Evolutionary conservation across 1,284 basidiomycete genomes (phyloP).

Genomic region (Coriolopsis trogii): DNA sequence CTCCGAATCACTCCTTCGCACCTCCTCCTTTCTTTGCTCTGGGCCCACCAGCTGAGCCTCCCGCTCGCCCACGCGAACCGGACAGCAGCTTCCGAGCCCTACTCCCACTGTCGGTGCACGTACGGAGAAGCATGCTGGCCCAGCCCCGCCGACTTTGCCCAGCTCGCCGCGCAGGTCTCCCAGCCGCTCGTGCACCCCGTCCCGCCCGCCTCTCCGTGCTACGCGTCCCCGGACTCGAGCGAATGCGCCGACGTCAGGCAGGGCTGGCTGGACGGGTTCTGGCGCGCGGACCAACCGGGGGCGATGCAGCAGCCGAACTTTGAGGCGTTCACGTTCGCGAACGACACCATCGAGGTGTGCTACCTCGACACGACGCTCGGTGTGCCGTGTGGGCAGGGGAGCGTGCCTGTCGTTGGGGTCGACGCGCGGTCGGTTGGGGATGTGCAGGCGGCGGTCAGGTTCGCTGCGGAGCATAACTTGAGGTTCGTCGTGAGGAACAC

Average conservation of each 20-base stretch:
- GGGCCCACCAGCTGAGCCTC: too few species aligned
- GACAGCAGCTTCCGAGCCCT: conserved; percentile 3
- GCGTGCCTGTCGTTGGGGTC: conserved; percentile 45
- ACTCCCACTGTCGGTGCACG: conserved; percentile 26
- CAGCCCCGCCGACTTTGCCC: conserved; percentile 33
- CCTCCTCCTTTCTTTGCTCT: not conserved
- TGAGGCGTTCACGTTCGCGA: conserved; percentile 41
- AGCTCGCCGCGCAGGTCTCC: conserved; percentile 38
- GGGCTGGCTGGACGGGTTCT: conserved; percentile 37
- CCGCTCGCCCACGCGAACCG: conserved; percentile 6
- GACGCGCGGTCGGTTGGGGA: conserved; percentile 41
- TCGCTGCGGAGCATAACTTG: conserved; percentile 42
- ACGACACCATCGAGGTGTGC: conserved; percentile 45
- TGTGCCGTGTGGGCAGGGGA: conserved; percentile 45
- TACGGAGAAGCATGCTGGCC: conserved; percentile 48
- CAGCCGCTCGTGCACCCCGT: conserved; percentile 40
- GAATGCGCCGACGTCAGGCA: conserved; percentile 38
- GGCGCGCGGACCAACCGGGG: conserved; percentile 45
- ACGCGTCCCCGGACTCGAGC: conserved; percentile 33
- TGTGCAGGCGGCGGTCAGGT: conserved; percentile 44
- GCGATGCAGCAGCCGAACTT: conserved; percentile 43
- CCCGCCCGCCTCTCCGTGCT: conserved; percentile 42
- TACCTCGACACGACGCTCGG: conserved; percentile 43
- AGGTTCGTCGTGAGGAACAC: conserved; percentile 53
- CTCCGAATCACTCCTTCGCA: too few species aligned